These are phyloP conservation scores for Exophiala aquamarina DNA, from an alignment of 2,329 filamentous ascomycete species.

Conservation along the genomic window DNA sequence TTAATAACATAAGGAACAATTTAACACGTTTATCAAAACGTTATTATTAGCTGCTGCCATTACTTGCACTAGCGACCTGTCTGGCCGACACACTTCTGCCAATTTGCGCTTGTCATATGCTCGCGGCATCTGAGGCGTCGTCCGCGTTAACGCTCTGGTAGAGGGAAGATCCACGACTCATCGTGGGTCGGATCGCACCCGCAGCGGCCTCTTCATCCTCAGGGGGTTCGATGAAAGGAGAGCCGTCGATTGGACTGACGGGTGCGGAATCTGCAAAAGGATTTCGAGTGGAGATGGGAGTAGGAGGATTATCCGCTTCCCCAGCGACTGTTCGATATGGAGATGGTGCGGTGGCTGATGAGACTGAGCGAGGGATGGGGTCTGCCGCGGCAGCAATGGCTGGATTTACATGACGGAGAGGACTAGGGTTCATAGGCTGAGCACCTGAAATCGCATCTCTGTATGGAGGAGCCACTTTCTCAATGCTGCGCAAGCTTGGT, in stretches of 20 bases:
- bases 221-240: conserved; percentile 27
- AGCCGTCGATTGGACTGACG: conserved; percentile 25
- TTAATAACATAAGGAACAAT: conserved; percentile 10
- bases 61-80: not conserved
- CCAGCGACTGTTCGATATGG: conserved; percentile 20
- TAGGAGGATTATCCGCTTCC: conserved; percentile 2
- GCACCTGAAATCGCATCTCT: conserved; percentile 25
- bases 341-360: conserved; percentile 26
- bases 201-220: conserved; percentile 6
- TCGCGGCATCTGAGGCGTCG: conserved; percentile 23
- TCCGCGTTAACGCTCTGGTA: conserved; percentile 22
- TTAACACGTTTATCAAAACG: not conserved
- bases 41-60: conserved; percentile 3
- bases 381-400: conserved; percentile 12
- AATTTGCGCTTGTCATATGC: conserved; percentile 24
- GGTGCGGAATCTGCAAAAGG: conserved; percentile 26
- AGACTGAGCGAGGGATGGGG: conserved; percentile 23
- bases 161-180: conserved; percentile 25
- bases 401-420: conserved; percentile 5
- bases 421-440: conserved; percentile 12
- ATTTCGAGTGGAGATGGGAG: conserved; percentile 16
- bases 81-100: conserved; percentile 25
- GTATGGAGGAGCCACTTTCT: conserved; percentile 29
- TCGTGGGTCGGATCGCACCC: conserved; percentile 1
- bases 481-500: conserved; percentile 26